Percentiles rank a stretch among this genome's conserved stretches.
These are phyloP conservation scores for Plectosphaerella plurivora DNA, from an alignment of 2,329 filamentous ascomycete species.

Conservation along the genomic window DNA sequence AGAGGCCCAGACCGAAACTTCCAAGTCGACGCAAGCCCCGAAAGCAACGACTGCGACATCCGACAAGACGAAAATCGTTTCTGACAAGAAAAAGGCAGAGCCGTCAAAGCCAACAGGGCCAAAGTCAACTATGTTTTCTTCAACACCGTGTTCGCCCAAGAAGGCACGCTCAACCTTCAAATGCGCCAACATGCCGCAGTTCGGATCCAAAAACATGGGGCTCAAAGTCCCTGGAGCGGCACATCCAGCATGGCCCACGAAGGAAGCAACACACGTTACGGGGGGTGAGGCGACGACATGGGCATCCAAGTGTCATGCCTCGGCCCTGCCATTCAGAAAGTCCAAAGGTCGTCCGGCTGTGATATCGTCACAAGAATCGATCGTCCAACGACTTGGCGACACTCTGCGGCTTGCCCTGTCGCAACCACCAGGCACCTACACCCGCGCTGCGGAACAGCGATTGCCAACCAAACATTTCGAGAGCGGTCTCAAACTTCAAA, in stretches of 20 bases:
- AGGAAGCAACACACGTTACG: conserved; percentile 60
- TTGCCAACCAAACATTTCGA: conserved; percentile 54
- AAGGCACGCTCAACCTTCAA: conserved; percentile 26
- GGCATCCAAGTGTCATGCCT: not conserved
- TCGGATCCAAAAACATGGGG: conserved; percentile 37
- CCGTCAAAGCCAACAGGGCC: conserved; percentile 17
- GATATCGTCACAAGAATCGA: conserved; percentile 35
- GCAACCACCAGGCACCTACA: conserved; percentile 34
- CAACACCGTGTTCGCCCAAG: conserved; percentile 49
- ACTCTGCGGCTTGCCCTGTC: conserved; percentile 31
- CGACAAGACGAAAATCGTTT: too few species aligned
- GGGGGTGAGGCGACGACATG: conserved; percentile 23
- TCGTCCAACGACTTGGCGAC: conserved; percentile 28
- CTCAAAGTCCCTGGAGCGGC: conserved; percentile 62
- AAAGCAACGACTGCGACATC: too few species aligned
- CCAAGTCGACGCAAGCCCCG: conserved; percentile 8
- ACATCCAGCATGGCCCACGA: conserved; percentile 68
- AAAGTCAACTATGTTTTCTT: conserved; percentile 41
- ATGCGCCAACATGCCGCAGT: conserved; percentile 30
- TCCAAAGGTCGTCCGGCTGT: conserved; percentile 43
- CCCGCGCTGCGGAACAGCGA: conserved; percentile 44
- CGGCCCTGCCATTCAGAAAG: conserved; percentile 30
- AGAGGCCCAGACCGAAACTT: too few species aligned
- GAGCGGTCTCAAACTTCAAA: conserved; percentile 50
- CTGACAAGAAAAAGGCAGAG: too few species aligned